Evolutionary conservation across 495 filamentous ascomycete species (phyloP), one percentile per base, ranked within the genome.

Genomic region (Aspergillus taichungensis): DNA sequence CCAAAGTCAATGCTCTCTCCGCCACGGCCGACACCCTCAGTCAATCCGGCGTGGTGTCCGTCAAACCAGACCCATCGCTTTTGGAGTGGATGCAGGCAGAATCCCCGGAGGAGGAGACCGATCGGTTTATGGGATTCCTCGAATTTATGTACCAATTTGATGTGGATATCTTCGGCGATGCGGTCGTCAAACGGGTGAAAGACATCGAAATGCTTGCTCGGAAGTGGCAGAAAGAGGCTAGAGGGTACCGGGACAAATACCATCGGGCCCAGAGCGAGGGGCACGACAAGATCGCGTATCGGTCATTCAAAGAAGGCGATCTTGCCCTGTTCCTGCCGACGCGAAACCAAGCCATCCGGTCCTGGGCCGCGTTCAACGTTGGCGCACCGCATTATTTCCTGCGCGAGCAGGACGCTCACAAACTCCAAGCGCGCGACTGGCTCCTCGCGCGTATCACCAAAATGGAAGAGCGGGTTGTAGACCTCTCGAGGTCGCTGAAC

Each of bases 331-430:
- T 99, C 71, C 73, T 97, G 9, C 92, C 92, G 0, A 99, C 92
- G 0, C 74, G 89, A 14, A 96, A 97, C 51, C 89, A 95, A 59
- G 84, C 83, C 18, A 92, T 88, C 5, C 82, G 92, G 8, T 89
- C 92, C 3, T 99, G 92, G 92, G 92, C 92, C 5, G 92, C 94
- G 3, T 99, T 99, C 71, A 99, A 99, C 57, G 83, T 97, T 37
- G 88, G 88, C 1, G 91, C 88, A 41, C 92, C 92, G 10, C 92
- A 99, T 62, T 96, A 88, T 67, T 99, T 99, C 69, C 71, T 99
- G 0, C 84, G 88, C 29, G 92, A 99, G 62, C 87, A 94, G 62
- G 89, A 95, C 45, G 72, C 74, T 0, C 94, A 97, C 56, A 85
- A 88, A 46, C 74, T 99, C 9, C 73, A 81, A 34, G 78, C 73